These are phyloP conservation scores for Metschnikowia koreensis DNA, from an alignment of 805 yeast genomes.

Conservation along the genomic window DNA sequence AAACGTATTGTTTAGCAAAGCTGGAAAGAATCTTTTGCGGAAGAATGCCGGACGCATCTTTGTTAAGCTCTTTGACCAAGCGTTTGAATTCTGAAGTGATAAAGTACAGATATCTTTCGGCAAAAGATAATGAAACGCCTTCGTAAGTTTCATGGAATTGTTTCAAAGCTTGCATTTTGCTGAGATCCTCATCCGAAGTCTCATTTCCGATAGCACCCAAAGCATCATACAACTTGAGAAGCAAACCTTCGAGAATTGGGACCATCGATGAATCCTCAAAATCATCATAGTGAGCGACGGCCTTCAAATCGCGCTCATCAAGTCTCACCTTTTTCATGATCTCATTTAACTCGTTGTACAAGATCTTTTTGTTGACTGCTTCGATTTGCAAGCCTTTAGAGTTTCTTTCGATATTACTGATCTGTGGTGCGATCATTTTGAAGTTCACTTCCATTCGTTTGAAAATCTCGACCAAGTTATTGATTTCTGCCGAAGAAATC, in stretches of 20 bases:
- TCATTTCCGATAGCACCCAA: constrained; percentile 56
- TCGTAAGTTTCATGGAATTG: constrained; percentile 66
- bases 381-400: constrained; percentile 82
- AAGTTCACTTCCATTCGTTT: constrained; percentile 41
- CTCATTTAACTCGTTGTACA: constrained; percentile 68
- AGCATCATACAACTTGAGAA: constrained; percentile 61
- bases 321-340: constrained; percentile 69
- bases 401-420: constrained; percentile 67
- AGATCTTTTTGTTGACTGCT: constrained; percentile 73
- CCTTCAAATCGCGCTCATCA: constrained; percentile 51
- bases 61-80: constrained; percentile 40
- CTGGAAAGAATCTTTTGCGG: constrained; percentile 22
- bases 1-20: constrained; percentile 30
- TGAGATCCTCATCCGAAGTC: constrained; percentile 44
- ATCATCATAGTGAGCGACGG: constrained; percentile 48
- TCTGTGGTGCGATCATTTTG: constrained; percentile 54
- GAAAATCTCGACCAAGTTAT: constrained; percentile 36
- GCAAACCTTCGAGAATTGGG: constrained; percentile 49
- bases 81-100: constrained; percentile 32
- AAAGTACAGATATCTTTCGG: constrained; percentile 43
- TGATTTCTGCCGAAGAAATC: constrained; percentile 34
- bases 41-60: constrained; percentile 25
- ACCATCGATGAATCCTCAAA: constrained; percentile 46
- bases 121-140: constrained; percentile 50
- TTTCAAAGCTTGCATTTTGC: constrained; percentile 67